Evolutionary conservation across 306 rosid genomes (phyloP), one percentile per base, ranked within the genome.

Genomic region (Alnus glutinosa): DNA sequence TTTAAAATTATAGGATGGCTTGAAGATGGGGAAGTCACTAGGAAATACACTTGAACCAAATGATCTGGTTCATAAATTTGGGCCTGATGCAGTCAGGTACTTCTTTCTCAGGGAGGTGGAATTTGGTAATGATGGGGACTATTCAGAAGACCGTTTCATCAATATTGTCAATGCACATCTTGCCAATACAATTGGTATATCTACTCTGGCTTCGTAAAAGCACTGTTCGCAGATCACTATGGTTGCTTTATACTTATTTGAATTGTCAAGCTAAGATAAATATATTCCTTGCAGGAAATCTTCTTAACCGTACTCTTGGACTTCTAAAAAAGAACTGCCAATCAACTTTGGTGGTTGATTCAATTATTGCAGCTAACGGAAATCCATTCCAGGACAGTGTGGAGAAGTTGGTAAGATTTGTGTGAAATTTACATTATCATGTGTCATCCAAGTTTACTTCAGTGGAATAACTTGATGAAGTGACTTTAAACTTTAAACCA

Each of bases 1-100:
- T 89, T 87, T 89, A 74, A 84, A 80, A 80, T 89, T 88, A 81
- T 91, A 95, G 99, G 99, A 93, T 90, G 99, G 99, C 80, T 84
- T 91, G 99, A 95, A 95, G 88, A 93, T 95, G 99, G 99, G 99
- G 71, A 92, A 95, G 80, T 89, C 99, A 7, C 85, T 93, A 44
- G 99, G 99, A 62, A 95, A 95, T 85, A 95, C 98, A n/a, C 93
- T 91, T 77, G 99, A 93, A 85, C 98, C 99, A 79, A 93, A 90
- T 39, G 96, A 95, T 73, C 87, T 93, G 91, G 97, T 95, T 75
- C 69, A 78, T 44, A 92, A 79, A 82, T 95, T 95, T 10, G 99
- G 99, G 54, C 72, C 92, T 46, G 99, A 95, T 80, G 98, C 99
- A 2, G 91, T 95, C 55, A 85, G 99, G 85, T 95, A 95, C 90